phyloP scores from a whole-genome alignment of 129 eudicot species.

The Mikania micrantha region DNA sequence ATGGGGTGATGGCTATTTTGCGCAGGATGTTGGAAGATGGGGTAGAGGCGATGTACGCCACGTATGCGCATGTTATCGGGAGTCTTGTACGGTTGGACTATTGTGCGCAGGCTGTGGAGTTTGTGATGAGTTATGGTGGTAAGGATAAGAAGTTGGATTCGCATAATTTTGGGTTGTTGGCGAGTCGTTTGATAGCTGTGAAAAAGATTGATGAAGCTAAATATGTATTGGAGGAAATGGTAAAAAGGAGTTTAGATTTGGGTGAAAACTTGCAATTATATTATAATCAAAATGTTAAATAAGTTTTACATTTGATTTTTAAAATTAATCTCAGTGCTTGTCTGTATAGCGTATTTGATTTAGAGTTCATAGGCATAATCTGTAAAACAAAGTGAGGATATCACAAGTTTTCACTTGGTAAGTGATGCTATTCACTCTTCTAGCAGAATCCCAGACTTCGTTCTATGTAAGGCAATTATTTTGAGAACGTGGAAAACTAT shows the following conservation, averaged over 20 bases:
- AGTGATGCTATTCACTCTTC: too few relatives aligned
- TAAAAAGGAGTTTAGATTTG: slow-evolving; percentile 32
- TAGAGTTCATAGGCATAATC: too few relatives aligned
- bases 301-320: background rate
- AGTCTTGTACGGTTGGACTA: slow-evolving; percentile 33
- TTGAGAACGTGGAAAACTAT: too few relatives aligned
- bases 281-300: slow-evolving; percentile 12
- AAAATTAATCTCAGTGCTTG: too few relatives aligned
- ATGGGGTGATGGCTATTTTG: slow-evolving; percentile 44
- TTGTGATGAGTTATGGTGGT: slow-evolving; percentile 50
- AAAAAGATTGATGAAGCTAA: slow-evolving; percentile 38
- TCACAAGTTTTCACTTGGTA: too few relatives aligned
- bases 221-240: slow-evolving; percentile 50
- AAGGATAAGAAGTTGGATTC: slow-evolving; percentile 38
- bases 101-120: slow-evolving; percentile 57
- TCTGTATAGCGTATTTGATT: too few relatives aligned
- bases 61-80: slow-evolving; percentile 46
- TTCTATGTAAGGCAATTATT: too few relatives aligned
- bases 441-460: too few relatives aligned
- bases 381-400: too few relatives aligned
- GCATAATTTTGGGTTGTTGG: slow-evolving; percentile 46
- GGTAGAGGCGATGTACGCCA: slow-evolving; percentile 33
- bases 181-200: slow-evolving; percentile 29
- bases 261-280: slow-evolving; percentile 18
- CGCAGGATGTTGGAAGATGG: slow-evolving; percentile 49